A percentile compares a stretch with the other conserved stretches of the same genome.
phyloP scores from a whole-genome alignment of 495 filamentous ascomycete species.

The Penicillium riverlandense region DNA sequence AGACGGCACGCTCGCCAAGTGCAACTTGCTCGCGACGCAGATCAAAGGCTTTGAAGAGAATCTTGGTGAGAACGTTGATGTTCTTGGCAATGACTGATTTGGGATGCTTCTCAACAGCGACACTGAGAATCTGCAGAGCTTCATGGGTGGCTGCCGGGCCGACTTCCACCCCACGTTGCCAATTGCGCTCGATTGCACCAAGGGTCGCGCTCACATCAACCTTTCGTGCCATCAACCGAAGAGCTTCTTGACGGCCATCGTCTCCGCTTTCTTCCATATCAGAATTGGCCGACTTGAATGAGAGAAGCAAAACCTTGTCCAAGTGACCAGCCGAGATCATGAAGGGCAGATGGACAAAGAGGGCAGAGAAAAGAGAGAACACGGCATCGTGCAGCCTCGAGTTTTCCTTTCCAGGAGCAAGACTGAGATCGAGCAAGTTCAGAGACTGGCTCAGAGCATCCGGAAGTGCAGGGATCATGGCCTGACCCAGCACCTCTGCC shows the following conservation, averaged over 20 bases:
- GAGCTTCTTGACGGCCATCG: slow-evolving; percentile 59
- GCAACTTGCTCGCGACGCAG: slow-evolving; percentile 51
- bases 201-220: slow-evolving; percentile 64
- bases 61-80: slow-evolving; percentile 52
- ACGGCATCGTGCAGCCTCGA: slow-evolving; percentile 69
- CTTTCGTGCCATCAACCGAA: slow-evolving; percentile 63
- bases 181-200: slow-evolving; percentile 61
- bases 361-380: slow-evolving; percentile 66
- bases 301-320: slow-evolving; percentile 58
- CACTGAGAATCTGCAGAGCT: slow-evolving; percentile 55
- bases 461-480: slow-evolving; percentile 76
- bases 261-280: slow-evolving; percentile 46
- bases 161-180: slow-evolving; percentile 49
- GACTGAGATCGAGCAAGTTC: slow-evolving; percentile 55
- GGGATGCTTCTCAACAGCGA: slow-evolving; percentile 64
- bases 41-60: slow-evolving; percentile 69
- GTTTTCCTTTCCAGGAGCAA: slow-evolving; percentile 46
- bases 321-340: slow-evolving; percentile 73
- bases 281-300: slow-evolving; percentile 59
- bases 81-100: slow-evolving; percentile 71
- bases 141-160: slow-evolving; percentile 60
- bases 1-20: slow-evolving; percentile 25
- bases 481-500: slow-evolving; percentile 77
- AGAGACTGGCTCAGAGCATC: slow-evolving; percentile 63
- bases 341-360: slow-evolving; percentile 76